phyloP scores from a whole-genome alignment of 2,329 filamentous ascomycete genomes.

The Cladosporium halotolerans region DNA sequence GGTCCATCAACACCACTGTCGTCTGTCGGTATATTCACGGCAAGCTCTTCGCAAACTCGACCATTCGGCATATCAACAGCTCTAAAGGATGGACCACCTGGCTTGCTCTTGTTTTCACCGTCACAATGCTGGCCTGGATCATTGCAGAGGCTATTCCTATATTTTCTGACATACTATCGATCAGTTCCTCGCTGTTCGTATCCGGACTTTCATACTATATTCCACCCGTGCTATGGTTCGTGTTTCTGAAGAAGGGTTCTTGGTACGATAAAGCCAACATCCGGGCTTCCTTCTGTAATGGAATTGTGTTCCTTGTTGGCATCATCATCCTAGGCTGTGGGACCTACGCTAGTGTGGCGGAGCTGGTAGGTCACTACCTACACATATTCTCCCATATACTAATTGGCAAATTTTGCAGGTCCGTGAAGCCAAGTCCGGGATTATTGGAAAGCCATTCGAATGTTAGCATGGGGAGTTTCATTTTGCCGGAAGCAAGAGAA shows the following conservation, averaged over 20 bases:
- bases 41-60: conserved; percentile 54
- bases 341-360: conserved; percentile 36
- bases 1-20: conserved; percentile 59
- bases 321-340: conserved; percentile 26
- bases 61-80: conserved; percentile 35
- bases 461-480: no score
- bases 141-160: conserved; percentile 64
- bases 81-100: conserved; percentile 48
- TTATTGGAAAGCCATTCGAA: no score
- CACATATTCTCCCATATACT: background rate
- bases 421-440: no score
- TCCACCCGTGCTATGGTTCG: conserved; percentile 25
- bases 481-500: no score
- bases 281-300: conserved; percentile 36
- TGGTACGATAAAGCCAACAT: conserved; percentile 41
- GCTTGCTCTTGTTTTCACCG: conserved; percentile 48
- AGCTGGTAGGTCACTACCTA: conserved; percentile 13
- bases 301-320: conserved; percentile 29
- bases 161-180: conserved; percentile 59
- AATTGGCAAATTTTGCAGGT: background rate
- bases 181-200: conserved; percentile 55
- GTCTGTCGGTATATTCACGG: conserved; percentile 51
- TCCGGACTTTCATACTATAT: conserved; percentile 50
- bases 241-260: conserved; percentile 37
- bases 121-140: conserved; percentile 58